Base-by-base conservation (phyloP, 2,329 filamentous ascomycete genomes). In the Cercospora sp. region DNA sequence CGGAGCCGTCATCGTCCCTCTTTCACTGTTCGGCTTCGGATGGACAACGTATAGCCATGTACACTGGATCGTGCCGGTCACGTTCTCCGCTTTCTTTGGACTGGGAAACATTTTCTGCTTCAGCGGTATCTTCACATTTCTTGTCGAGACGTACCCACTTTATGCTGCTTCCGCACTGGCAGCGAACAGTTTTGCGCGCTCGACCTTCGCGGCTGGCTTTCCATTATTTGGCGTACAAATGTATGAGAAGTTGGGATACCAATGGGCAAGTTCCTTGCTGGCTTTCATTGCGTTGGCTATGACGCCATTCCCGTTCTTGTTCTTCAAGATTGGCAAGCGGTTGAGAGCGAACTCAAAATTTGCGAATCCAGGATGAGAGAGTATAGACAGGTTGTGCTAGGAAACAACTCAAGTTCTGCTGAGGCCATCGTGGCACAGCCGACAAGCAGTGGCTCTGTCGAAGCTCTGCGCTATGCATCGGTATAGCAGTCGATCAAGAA, bases 1-100 rank as follows among this genome's bases (percentile, higher is more conserved):
- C 73, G 94, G 94, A n/a, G 89, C 89, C 0, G 80, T 93, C 55
- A 80, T 97, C 9, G 92, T 95, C 33, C 92, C 93, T 5, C 83
- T 91, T 65, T 92, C 92, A 6, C 81, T 98, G 16, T 97, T 97
- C 79, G 68, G 66, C 40, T 74, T 70, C 60, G 69, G 68, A 65
- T 73, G 72, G 72, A 73, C 70, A 67, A 71, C 70, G 18, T 72
- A 68, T 53, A 62, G 64, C 26, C 53, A 40, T 42, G 68, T 73
- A 5, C 72, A 71, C 30, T 73, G 70, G 70, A 71, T 73, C 82
- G 83, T 83, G 67, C 83, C 83, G 72, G 84, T 84, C 73, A 78
- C 84, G 66, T 85, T 84, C 73, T 81, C 79, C 57, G 79, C 71
- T 61, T 67, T 85, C 23, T 84, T 84, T 74, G 82, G 82, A 16